Evolutionary conservation across 2,329 filamentous ascomycete genomes (phyloP), one percentile per base, ranked within the genome.

Genomic region (Hysterium pulicare): DNA sequence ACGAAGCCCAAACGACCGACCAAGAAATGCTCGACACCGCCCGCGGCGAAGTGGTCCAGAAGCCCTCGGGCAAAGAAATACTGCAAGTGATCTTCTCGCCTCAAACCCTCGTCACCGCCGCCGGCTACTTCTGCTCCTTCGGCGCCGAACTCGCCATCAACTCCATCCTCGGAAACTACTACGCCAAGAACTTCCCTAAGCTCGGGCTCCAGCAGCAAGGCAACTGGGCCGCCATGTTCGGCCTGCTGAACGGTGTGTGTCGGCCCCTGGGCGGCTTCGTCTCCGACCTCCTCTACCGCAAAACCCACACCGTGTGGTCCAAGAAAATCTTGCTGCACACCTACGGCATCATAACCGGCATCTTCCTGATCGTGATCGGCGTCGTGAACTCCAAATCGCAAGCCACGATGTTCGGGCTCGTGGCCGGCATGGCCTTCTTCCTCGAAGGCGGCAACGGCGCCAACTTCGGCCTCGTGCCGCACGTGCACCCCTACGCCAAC

Each of bases 401-500:
- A 40, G 65, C 74, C 3, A 81, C 79, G 2, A 83, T 93, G 74
- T 82, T 91, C 46, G 87, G 86, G 1, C 79, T 95, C 5, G 70
- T 93, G 1, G 82, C 82, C 2, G 78, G 84, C 4, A 76, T 89
- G 69, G 87, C 86, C 0, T 74, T 94, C 60, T 94, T 94, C 71
- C 70, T 90, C 31, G 87, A 93, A 63, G 87, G 84, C 1, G 82
- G 81, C 30, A 95, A 95, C 61, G 90, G 90, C 0, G 82, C 86
- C 20, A 90, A 86, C 68, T 95, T 91, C 66, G 81, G 86, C 0
- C 75, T 95, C 2, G 83, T 95, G 23, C 88, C 89, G 3, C 89
- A 95, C 60, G 84, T 94, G 2, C 84, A 90, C 65, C 87, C 87
- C 0, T 77, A 76, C 47, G 86, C 87, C 41, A 95, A 94, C 62